These are phyloP conservation scores for Pseudogymnoascus sp. DNA, from an alignment of 2,329 filamentous ascomycete species.

Conservation along the genomic window DNA sequence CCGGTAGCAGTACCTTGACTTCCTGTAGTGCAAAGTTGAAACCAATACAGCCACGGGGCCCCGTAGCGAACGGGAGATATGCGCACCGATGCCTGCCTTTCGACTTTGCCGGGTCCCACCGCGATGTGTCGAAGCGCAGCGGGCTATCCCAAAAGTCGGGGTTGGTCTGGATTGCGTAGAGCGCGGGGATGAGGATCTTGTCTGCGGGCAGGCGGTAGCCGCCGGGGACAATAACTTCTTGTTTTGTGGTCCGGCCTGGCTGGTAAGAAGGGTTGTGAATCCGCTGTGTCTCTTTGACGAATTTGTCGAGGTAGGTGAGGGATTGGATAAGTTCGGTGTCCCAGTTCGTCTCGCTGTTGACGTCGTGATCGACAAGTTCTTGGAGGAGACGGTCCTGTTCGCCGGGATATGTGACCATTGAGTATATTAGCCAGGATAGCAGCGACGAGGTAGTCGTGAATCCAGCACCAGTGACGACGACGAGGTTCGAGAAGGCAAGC, in stretches of 20 bases:
- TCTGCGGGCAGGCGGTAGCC: slow-evolving; percentile 38
- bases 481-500: slow-evolving; percentile 26
- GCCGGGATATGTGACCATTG: slow-evolving; percentile 36
- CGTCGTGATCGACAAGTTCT: slow-evolving; percentile 36
- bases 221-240: slow-evolving; percentile 39
- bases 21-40: slow-evolving; percentile 37
- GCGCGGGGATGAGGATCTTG: slow-evolving; percentile 20
- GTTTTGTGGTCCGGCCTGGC: slow-evolving; percentile 38
- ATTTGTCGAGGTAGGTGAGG: slow-evolving; percentile 35
- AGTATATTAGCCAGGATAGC: slow-evolving; percentile 41
- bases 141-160: slow-evolving; percentile 20
- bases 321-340: slow-evolving; percentile 31
- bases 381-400: slow-evolving; percentile 40
- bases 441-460: slow-evolving; percentile 42
- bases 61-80: slow-evolving; percentile 34
- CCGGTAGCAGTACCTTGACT: slow-evolving; percentile 32
- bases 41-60: slow-evolving; percentile 33
- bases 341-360: slow-evolving; percentile 27
- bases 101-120: slow-evolving; percentile 20
- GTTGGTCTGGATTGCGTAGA: slow-evolving; percentile 22
- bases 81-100: slow-evolving; percentile 18
- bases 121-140: slow-evolving; percentile 18
- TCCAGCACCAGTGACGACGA: slow-evolving; percentile 38
- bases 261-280: slow-evolving; percentile 42
- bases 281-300: slow-evolving; percentile 41